A percentile compares a stretch with the other conserved stretches of the same genome.
Evolutionary conservation across 1,284 basidiomycete genomes (phyloP).

Genomic region (Ceratorhiza oryzae-sativae): DNA sequence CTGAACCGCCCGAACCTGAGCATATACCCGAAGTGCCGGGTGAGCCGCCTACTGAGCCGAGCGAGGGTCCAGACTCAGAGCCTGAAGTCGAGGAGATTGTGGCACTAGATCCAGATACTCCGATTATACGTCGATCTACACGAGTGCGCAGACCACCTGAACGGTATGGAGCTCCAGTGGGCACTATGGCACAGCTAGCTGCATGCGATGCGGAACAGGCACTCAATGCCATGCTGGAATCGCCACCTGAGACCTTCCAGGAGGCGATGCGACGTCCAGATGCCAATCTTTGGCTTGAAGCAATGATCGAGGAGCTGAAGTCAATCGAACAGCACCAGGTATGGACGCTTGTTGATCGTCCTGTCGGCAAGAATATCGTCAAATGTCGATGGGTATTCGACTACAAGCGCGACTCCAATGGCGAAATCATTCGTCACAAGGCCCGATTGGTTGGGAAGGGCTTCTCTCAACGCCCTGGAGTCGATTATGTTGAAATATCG

Average conservation of each 20-base stretch:
- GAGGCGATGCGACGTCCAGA: slow-evolving; percentile 29
- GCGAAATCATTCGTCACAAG: slow-evolving; percentile 47
- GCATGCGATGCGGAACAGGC: neutral
- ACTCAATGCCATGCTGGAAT: neutral
- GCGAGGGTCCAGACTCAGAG: neutral
- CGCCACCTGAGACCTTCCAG: slow-evolving; percentile 1
- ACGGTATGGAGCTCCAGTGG: neutral
- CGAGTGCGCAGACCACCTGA: neutral
- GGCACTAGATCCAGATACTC: neutral
- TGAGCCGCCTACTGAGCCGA: neutral
- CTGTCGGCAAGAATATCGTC: slow-evolving; percentile 28
- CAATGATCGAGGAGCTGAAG: slow-evolving; percentile 14
- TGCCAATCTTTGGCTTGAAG: slow-evolving; percentile 25
- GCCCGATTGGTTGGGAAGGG: slow-evolving; percentile 53
- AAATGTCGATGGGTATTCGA: slow-evolving; percentile 47
- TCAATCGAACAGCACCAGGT: slow-evolving; percentile 12
- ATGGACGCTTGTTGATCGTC: slow-evolving; percentile 2
- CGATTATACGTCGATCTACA: neutral
- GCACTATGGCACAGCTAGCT: slow-evolving; percentile 24
- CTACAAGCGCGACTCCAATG: slow-evolving; percentile 47
- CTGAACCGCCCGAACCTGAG: too few species aligned
- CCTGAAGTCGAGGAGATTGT: neutral
- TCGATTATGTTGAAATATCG: slow-evolving; percentile 45
- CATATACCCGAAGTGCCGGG: slow-evolving; percentile 44
- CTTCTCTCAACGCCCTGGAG: slow-evolving; percentile 46